phyloP scores from a whole-genome alignment of 768 basidiomycete genomes.

The Leccinellum rugosiceps region DNA sequence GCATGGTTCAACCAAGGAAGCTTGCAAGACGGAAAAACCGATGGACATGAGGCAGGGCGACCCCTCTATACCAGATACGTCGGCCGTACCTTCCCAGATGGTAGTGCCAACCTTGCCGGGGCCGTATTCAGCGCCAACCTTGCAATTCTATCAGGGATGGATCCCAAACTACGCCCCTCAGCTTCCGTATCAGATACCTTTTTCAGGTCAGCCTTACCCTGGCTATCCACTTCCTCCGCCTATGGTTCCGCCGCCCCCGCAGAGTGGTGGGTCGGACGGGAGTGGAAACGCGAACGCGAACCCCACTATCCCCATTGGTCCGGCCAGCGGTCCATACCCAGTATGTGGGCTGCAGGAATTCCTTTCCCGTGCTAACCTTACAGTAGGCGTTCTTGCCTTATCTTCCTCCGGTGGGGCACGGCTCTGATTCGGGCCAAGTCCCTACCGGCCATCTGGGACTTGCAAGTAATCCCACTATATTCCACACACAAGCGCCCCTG shows the following conservation, averaged over 20 bases:
- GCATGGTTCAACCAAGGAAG: conserved; percentile 6
- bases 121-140: conserved; percentile 39
- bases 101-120: conserved; percentile 12
- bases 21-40: not conserved
- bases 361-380: conserved; percentile 8
- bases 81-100: conserved; percentile 21
- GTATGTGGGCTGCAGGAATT: conserved; percentile 34
- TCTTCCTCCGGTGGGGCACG: conserved; percentile 36
- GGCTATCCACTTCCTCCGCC: conserved; percentile 39
- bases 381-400: conserved; percentile 50
- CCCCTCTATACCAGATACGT: conserved; percentile 2
- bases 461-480: conserved; percentile 8
- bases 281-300: conserved; percentile 31
- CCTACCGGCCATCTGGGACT: conserved; percentile 17
- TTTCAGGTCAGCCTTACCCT: conserved; percentile 43
- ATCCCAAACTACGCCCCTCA: conserved; percentile 49
- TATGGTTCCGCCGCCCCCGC: conserved; percentile 23
- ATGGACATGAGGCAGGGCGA: conserved; percentile 32
- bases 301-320: conserved; percentile 36
- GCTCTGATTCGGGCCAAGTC: conserved; percentile 25
- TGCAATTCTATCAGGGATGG: conserved; percentile 55
- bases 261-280: conserved; percentile 37
- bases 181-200: conserved; percentile 51
- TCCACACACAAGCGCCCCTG: conserved; percentile 49
- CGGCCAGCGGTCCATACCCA: conserved; percentile 40